Conservation (phyloP, 2,329 filamentous ascomycete species). For the Arthrinium phaeospermum region DNA sequence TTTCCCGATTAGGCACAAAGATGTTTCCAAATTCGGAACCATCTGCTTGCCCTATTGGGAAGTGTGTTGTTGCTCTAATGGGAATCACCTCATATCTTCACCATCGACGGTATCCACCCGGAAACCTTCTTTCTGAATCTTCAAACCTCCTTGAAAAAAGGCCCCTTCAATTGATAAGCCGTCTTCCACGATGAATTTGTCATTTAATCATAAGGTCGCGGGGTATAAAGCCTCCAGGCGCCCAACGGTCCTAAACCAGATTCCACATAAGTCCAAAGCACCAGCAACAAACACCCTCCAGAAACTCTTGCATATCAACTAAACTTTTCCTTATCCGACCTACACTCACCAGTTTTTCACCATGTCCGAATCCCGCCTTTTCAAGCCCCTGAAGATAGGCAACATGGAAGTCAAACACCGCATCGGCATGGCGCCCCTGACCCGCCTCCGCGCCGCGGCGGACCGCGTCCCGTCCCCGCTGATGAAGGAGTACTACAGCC, state of each 20-base stretch:
- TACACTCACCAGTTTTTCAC: slow-evolving; percentile 21
- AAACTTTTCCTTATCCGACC: background rate
- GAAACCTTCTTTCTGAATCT: background rate
- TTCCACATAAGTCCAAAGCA: background rate
- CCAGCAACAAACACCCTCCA: background rate
- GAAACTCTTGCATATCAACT: background rate
- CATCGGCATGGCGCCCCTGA: slow-evolving; percentile 51
- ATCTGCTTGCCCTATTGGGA: background rate
- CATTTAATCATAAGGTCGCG: background rate
- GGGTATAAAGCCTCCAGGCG: background rate
- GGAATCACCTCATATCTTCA: background rate
- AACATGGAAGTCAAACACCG: slow-evolving; percentile 26
- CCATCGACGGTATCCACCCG: background rate
- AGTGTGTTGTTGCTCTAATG: background rate
- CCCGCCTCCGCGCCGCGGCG: slow-evolving; percentile 51
- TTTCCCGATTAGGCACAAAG: background rate
- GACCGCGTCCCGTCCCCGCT: slow-evolving; percentile 44
- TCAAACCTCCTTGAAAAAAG: no score
- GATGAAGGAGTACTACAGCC: slow-evolving; percentile 46
- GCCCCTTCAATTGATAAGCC: background rate
- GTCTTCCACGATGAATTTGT: background rate
- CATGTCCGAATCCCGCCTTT: slow-evolving; percentile 22
- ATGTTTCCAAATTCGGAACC: background rate
- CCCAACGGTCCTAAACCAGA: background rate
- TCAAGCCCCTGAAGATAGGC: slow-evolving; percentile 25